Conservation (phyloP, 805 yeast genomes). For the Starmerella bombicola region DNA sequence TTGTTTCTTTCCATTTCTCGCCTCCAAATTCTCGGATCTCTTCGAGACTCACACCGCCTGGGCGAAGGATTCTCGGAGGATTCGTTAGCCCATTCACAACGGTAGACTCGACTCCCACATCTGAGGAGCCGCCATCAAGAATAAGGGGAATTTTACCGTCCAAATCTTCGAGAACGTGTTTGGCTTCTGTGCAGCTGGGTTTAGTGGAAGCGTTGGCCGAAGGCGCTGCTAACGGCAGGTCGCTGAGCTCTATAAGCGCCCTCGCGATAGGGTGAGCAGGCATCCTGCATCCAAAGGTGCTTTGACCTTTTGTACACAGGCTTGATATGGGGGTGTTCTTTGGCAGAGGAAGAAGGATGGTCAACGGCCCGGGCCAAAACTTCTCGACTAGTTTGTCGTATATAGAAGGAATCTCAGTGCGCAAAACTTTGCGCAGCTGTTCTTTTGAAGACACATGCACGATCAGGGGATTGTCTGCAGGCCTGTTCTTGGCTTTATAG, state of each 20-base stretch:
- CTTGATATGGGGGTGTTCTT: slow-evolving; percentile 39
- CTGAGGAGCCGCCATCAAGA: slow-evolving; percentile 79
- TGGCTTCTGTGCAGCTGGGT: slow-evolving; percentile 85
- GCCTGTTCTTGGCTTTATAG: slow-evolving; percentile 81
- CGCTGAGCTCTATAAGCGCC: slow-evolving; percentile 72
- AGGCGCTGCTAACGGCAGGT: slow-evolving; percentile 91
- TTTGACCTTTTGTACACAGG: slow-evolving; percentile 73
- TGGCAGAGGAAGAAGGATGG: slow-evolving; percentile 58
- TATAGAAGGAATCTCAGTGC: slow-evolving; percentile 50
- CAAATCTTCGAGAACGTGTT: slow-evolving; percentile 72
- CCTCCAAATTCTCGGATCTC: slow-evolving; percentile 60
- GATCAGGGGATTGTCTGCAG: slow-evolving; percentile 89
- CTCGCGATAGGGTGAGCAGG: slow-evolving; percentile 84
- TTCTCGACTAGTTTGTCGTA: slow-evolving; percentile 51
- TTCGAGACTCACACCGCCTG: slow-evolving; percentile 86
- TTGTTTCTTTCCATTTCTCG: slow-evolving; percentile 46
- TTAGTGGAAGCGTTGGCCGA: slow-evolving; percentile 93
- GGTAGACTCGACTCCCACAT: slow-evolving; percentile 87
- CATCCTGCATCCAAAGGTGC: slow-evolving; percentile 83
- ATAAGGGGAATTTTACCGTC: slow-evolving; percentile 70
- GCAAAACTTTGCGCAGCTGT: slow-evolving; percentile 53
- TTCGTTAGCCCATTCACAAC: slow-evolving; percentile 77
- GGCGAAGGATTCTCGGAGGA: slow-evolving; percentile 83
- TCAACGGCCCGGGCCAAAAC: slow-evolving; percentile 96
- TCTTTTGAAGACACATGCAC: slow-evolving; percentile 71